phyloP scores from a whole-genome alignment of 2,329 filamentous ascomycete genomes.

The Xylariaceae sp. region DNA sequence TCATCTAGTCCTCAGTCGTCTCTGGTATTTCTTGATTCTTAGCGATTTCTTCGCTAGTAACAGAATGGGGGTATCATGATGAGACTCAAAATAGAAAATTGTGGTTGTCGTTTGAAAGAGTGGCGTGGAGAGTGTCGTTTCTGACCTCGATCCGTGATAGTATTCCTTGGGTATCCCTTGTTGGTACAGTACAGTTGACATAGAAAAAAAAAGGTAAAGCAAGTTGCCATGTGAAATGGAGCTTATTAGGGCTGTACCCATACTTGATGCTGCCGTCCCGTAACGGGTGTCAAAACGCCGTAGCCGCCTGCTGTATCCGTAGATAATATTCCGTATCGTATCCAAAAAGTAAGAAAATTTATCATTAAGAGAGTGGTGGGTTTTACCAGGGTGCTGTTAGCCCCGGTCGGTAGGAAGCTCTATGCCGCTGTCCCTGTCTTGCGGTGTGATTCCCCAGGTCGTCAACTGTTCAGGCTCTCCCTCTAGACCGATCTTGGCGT shows the following conservation, averaged over 20 bases:
- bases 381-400: slow-evolving; percentile 14
- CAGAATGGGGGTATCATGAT: slow-evolving; percentile 12
- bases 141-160: slow-evolving; percentile 7
- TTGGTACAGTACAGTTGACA: slow-evolving; percentile 6
- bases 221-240: slow-evolving; percentile 5
- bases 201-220: slow-evolving; percentile 6
- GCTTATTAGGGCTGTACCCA: not conserved
- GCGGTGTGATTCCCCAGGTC: slow-evolving; percentile 28
- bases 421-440: slow-evolving; percentile 51
- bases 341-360: slow-evolving; percentile 5
- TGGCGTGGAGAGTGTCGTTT: slow-evolving; percentile 5
- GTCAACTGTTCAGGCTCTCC: slow-evolving; percentile 13
- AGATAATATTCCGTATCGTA: slow-evolving; percentile 1
- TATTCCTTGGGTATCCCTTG: slow-evolving; percentile 10
- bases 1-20: not conserved
- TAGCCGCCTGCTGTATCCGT: slow-evolving; percentile 4
- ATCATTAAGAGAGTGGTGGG: slow-evolving; percentile 8
- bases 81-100: slow-evolving; percentile 4
- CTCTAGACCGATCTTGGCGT: slow-evolving; percentile 8
- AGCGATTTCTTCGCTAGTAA: too few relatives aligned
- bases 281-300: slow-evolving; percentile 12
- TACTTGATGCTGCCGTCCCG: slow-evolving; percentile 6
- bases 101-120: slow-evolving; percentile 2
- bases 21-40: not conserved
- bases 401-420: slow-evolving; percentile 39